Percentiles rank a stretch among this genome's conserved stretches.
Conservation (phyloP, 345 rosid genomes). For the Eucalyptus cloeziana region DNA sequence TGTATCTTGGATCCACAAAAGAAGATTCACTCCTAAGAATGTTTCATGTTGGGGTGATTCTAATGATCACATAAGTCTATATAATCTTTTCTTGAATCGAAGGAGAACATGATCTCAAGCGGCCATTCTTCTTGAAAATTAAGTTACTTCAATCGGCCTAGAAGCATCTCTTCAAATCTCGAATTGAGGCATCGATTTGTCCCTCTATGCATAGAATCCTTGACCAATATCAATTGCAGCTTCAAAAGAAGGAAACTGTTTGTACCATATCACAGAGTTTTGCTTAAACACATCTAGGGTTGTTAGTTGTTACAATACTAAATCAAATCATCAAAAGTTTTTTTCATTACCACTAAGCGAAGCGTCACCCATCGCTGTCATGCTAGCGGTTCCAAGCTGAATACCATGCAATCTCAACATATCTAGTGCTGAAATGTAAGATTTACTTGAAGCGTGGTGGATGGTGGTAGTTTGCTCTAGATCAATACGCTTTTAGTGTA, state of each 20-base stretch:
- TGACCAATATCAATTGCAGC: neutral
- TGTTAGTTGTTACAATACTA: neutral
- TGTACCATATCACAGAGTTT: neutral
- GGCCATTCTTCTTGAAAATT: neutral
- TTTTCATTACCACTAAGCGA: neutral
- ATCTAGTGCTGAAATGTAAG: neutral
- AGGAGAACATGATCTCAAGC: neutral
- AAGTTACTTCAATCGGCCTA: neutral
- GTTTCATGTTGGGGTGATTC: neutral
- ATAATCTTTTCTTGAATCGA: neutral
- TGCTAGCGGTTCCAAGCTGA: neutral
- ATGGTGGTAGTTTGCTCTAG: neutral
- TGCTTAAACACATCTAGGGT: neutral
- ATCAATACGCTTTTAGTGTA: neutral
- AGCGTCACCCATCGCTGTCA: neutral
- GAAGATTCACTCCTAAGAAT: neutral
- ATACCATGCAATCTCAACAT: neutral
- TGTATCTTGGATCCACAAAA: neutral
- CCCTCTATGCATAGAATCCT: neutral
- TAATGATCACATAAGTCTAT: neutral
- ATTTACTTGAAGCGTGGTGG: neutral
- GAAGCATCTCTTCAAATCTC: neutral
- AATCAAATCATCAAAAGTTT: too few relatives aligned
- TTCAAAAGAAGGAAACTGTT: neutral
- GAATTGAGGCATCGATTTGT: too few relatives aligned